Conservation (phyloP, 345 rosid species). For the Kernera saxatilis region DNA sequence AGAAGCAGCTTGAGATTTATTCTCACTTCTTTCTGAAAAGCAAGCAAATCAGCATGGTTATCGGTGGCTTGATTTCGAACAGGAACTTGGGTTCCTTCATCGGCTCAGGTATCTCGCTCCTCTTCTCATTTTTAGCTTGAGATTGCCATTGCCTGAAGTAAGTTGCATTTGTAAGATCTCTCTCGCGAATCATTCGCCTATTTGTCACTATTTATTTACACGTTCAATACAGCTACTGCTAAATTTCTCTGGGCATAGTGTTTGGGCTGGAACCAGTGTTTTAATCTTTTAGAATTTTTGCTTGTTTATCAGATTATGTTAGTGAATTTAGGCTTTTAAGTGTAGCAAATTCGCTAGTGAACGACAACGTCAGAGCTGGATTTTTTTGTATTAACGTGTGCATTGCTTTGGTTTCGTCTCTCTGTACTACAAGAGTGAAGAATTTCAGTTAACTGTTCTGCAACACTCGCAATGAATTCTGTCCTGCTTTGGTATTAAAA, state of each 20-base stretch:
- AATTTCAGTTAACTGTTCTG: background rate
- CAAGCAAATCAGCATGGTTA: constrained; percentile 49
- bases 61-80: constrained; percentile 71
- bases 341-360: background rate
- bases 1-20: constrained; percentile 16
- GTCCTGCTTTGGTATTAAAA: background rate
- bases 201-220: background rate
- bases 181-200: background rate
- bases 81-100: constrained; percentile 51
- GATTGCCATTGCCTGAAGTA: background rate
- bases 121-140: background rate
- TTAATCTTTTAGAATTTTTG: background rate
- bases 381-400: background rate
- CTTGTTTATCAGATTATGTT: background rate
- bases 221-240: no score
- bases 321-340: background rate
- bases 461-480: no score
- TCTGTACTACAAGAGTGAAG: background rate
- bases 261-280: background rate
- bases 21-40: background rate
- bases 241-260: background rate
- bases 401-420: background rate
- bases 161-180: background rate
- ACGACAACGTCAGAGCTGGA: background rate
- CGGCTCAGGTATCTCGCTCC: constrained; percentile 48